A percentile compares a stretch with the other conserved stretches of the same genome.
Conservation (phyloP, 345 rosid genomes). For the Rhizophora apiculata region DNA sequence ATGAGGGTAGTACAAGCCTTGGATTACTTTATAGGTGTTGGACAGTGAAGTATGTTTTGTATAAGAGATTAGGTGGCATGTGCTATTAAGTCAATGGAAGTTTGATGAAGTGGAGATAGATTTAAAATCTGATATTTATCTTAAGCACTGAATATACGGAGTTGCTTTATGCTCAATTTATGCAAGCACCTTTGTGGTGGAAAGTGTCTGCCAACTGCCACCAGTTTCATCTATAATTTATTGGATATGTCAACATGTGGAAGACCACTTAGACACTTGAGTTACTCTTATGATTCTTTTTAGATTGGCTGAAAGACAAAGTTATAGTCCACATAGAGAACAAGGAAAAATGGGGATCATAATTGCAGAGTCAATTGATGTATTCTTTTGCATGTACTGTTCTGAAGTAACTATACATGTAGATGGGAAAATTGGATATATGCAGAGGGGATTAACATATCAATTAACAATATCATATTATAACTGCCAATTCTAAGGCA, state of each 20-base stretch:
- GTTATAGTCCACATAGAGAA: too few species aligned
- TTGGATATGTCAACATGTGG: too few species aligned
- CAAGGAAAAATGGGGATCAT: too few species aligned
- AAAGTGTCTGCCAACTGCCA: not conserved
- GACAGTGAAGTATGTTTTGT: not conserved
- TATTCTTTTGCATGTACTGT: too few species aligned
- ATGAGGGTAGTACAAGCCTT: too few species aligned
- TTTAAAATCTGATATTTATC: not conserved
- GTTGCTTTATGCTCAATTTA: not conserved
- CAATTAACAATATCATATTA: not conserved
- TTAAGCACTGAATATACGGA: not conserved
- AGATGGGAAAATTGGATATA: not conserved
- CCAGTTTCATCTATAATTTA: not conserved
- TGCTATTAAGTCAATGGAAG: not conserved
- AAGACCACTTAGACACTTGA: too few species aligned
- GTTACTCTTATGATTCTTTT: too few species aligned
- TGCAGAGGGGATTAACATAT: not conserved
- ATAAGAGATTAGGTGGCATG: not conserved
- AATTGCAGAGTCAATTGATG: too few species aligned
- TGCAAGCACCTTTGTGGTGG: not conserved
- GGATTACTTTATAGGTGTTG: too few species aligned
- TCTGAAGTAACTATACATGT: too few species aligned
- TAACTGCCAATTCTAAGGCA: not conserved
- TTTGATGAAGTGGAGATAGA: not conserved
- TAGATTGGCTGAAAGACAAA: too few species aligned